Evolutionary conservation across 345 rosid species (phyloP).

Genomic region (Syzygium aqueum): DNA sequence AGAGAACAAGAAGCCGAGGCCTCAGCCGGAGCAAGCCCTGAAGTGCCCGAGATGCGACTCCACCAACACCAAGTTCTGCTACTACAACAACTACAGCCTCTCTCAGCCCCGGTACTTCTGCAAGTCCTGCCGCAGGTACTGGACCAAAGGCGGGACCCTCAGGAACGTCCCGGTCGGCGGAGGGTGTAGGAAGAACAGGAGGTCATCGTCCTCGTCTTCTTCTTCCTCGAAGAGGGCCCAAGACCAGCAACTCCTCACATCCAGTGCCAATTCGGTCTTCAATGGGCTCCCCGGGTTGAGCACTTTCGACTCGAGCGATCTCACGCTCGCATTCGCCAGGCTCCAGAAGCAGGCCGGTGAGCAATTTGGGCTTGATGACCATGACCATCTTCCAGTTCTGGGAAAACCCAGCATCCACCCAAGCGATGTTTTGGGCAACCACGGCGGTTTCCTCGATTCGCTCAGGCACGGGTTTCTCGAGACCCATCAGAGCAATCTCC

Average conservation of each 20-base stretch:
- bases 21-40: conserved; percentile 54
- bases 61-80: conserved; percentile 79
- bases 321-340: conserved; percentile 67
- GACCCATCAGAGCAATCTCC: conserved; percentile 16
- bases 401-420: conserved; percentile 31
- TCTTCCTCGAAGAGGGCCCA: conserved; percentile 26
- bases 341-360: conserved; percentile 43
- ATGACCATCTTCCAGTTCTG: conserved; percentile 21
- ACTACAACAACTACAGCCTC: conserved; percentile 87
- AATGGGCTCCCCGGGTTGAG: conserved; percentile 22
- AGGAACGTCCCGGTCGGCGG: conserved; percentile 85
- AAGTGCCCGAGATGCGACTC: conserved; percentile 78
- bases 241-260: conserved; percentile 21
- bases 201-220: conserved; percentile 34
- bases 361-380: conserved; percentile 50
- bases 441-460: conserved; percentile 16
- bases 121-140: conserved; percentile 77
- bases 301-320: conserved; percentile 53
- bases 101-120: conserved; percentile 83
- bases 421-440: conserved; percentile 1
- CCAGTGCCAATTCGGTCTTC: conserved; percentile 24
- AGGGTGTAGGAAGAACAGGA: conserved; percentile 68
- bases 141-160: conserved; percentile 86
- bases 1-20: conserved; percentile 44
- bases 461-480: conserved; percentile 35